These are phyloP conservation scores for Rhodotorula sp. DNA, from an alignment of 1,284 basidiomycete genomes.

Conservation along the genomic window DNA sequence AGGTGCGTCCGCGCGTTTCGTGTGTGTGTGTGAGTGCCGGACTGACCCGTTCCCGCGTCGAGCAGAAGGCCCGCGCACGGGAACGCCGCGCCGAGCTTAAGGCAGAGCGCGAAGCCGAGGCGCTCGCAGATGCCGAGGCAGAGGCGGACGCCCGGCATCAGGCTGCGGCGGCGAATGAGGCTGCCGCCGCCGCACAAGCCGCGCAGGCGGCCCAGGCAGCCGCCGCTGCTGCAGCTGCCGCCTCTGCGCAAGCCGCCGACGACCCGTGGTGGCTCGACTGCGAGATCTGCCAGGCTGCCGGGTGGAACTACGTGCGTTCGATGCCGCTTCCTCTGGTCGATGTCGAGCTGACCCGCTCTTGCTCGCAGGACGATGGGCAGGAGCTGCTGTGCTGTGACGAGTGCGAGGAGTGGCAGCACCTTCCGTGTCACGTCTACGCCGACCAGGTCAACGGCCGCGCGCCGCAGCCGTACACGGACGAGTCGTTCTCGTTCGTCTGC, in stretches of 20 bases:
- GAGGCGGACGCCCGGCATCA: constrained; percentile 4
- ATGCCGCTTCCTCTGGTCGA: not conserved
- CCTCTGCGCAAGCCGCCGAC: constrained; percentile 23
- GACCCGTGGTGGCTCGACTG: constrained; percentile 78
- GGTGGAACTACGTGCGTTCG: constrained; percentile 65
- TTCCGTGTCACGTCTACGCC: constrained; percentile 49
- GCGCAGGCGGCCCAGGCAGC: constrained; percentile 21
- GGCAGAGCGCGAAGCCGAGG: constrained; percentile 57
- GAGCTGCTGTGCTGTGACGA: constrained; percentile 75
- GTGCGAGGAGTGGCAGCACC: constrained; percentile 68
- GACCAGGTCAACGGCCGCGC: constrained; percentile 43
- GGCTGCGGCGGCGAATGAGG: not conserved
- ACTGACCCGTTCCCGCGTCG: not conserved
- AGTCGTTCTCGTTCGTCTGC: constrained; percentile 38
- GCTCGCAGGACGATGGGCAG: constrained; percentile 66
- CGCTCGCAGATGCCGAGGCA: constrained; percentile 8
- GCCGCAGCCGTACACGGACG: constrained; percentile 38
- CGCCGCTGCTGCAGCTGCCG: constrained; percentile 25
- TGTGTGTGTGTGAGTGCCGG: no score
- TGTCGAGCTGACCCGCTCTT: constrained; percentile 20
- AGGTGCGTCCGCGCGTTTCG: constrained; percentile 33
- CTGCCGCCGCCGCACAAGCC: not conserved
- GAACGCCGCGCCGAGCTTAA: constrained; percentile 49
- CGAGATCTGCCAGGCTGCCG: constrained; percentile 71
- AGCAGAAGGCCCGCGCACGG: constrained; percentile 11